Conservation (phyloP, 2,329 filamentous ascomycete genomes). For the Lasiodiplodia sp. region DNA sequence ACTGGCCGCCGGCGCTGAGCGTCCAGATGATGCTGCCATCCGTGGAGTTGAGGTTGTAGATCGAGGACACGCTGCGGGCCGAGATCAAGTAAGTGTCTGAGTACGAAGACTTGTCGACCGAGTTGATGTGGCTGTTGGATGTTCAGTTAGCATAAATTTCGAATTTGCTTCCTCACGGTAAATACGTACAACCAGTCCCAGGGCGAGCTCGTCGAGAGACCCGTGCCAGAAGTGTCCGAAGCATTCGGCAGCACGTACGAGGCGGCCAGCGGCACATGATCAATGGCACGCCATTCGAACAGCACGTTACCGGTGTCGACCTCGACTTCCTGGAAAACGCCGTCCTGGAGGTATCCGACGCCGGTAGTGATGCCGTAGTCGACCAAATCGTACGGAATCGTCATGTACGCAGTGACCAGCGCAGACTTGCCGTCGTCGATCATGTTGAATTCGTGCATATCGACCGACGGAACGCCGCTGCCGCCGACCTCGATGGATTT, state of each 20-base stretch:
- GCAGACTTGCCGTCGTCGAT: slow-evolving; percentile 53
- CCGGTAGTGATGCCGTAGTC: slow-evolving; percentile 49
- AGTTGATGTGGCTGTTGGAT: slow-evolving; percentile 59
- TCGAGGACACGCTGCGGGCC: slow-evolving; percentile 56
- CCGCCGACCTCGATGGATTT: slow-evolving; percentile 51
- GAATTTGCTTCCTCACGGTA: background rate
- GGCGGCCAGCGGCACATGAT: slow-evolving; percentile 61
- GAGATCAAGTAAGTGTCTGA: slow-evolving; percentile 63
- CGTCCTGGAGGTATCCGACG: slow-evolving; percentile 60
- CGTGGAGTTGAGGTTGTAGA: slow-evolving; percentile 57
- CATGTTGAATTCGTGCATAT: slow-evolving; percentile 62
- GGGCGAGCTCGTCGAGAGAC: slow-evolving; percentile 51
- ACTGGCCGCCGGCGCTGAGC: slow-evolving; percentile 41
- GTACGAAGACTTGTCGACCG: slow-evolving; percentile 58
- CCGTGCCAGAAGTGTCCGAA: slow-evolving; percentile 54
- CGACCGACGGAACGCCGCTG: slow-evolving; percentile 51
- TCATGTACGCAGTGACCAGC: slow-evolving; percentile 49
- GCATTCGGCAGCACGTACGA: slow-evolving; percentile 54
- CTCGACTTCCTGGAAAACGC: slow-evolving; percentile 62
- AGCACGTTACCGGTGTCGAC: slow-evolving; percentile 62
- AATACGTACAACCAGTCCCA: slow-evolving; percentile 57
- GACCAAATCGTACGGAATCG: slow-evolving; percentile 55
- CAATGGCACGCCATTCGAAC: slow-evolving; percentile 66
- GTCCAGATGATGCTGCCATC: slow-evolving; percentile 62
- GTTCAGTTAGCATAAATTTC: background rate